These are phyloP conservation scores for Wallacemonas rigidus DNA, from an alignment of 208 protist species.

Conservation along the genomic window DNA sequence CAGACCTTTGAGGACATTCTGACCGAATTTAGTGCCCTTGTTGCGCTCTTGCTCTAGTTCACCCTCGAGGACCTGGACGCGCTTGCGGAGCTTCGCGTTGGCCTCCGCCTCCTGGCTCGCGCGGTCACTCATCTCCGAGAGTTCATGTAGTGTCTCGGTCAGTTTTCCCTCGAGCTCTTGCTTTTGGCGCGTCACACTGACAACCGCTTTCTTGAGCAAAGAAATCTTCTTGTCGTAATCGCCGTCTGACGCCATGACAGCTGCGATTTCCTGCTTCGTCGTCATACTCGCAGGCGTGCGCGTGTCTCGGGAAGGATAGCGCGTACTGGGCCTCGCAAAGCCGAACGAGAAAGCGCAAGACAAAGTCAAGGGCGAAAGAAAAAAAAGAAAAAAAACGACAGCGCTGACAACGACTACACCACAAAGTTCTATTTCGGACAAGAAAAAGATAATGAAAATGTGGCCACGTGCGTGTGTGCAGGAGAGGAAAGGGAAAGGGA, in stretches of 20 bases:
- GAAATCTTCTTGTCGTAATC: constrained; percentile 81
- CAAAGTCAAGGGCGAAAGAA: no score
- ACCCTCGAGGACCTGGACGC: constrained; percentile 43
- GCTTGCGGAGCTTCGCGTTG: constrained; percentile 42
- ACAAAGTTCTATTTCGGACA: neutral
- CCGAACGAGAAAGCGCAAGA: no score
- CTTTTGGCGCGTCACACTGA: constrained; percentile 82
- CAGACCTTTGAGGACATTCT: constrained; percentile 70
- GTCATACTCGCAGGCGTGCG: constrained; percentile 28
- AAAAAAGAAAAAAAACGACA: neutral
- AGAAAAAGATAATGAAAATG: neutral
- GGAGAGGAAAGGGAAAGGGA: no score
- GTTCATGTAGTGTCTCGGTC: constrained; percentile 56
- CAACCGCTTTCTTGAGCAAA: constrained; percentile 81
- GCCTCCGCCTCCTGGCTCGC: constrained; percentile 32
- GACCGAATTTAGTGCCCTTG: constrained; percentile 50
- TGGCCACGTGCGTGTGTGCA: no score
- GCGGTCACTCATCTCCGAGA: constrained; percentile 25
- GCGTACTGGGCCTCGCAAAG: no score
- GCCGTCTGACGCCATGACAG: constrained; percentile 73
- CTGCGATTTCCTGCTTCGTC: constrained; percentile 56
- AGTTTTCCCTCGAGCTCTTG: constrained; percentile 67
- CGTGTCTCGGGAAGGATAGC: no score
- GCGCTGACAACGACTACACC: neutral
- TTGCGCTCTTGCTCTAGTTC: constrained; percentile 52